Conservation (phyloP, 73 alveolate species). For the Paramecium sonneborni region DNA sequence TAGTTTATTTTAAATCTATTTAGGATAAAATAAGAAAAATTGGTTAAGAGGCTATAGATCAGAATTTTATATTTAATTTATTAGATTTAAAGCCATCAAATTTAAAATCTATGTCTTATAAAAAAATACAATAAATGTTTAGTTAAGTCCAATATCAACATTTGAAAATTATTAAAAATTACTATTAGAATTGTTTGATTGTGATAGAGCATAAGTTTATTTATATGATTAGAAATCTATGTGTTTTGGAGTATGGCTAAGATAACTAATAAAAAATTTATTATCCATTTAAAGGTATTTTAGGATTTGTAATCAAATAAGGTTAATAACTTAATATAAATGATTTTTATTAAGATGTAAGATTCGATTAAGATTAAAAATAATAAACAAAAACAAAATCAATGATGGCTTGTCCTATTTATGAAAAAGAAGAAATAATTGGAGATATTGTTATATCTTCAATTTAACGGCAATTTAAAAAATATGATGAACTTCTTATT, state of each 20-base stretch:
- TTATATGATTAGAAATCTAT: neutral
- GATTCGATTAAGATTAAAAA: conserved; percentile 32
- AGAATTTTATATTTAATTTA: neutral
- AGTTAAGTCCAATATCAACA: neutral
- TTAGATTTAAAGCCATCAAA: neutral
- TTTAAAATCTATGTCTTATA: neutral
- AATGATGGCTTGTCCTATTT: neutral
- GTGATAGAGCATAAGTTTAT: conserved; percentile 1
- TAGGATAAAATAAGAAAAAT: neutral
- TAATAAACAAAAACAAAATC: neutral
- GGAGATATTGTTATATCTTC: neutral
- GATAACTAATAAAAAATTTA: neutral
- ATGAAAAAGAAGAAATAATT: neutral
- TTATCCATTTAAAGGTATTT: neutral
- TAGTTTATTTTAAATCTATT: neutral
- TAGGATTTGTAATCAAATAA: neutral
- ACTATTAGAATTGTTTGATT: neutral
- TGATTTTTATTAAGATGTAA: conserved; percentile 38
- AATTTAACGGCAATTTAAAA: neutral
- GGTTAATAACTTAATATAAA: neutral
- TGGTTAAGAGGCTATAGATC: neutral
- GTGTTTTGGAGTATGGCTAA: neutral
- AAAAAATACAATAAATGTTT: neutral
- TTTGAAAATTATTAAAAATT: neutral
- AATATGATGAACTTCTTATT: neutral